A percentile compares a stretch with the other conserved stretches of the same genome.
These are phyloP conservation scores for Pythium utonaiense DNA, from an alignment of 352 stramenopile species.

Conservation along the genomic window DNA sequence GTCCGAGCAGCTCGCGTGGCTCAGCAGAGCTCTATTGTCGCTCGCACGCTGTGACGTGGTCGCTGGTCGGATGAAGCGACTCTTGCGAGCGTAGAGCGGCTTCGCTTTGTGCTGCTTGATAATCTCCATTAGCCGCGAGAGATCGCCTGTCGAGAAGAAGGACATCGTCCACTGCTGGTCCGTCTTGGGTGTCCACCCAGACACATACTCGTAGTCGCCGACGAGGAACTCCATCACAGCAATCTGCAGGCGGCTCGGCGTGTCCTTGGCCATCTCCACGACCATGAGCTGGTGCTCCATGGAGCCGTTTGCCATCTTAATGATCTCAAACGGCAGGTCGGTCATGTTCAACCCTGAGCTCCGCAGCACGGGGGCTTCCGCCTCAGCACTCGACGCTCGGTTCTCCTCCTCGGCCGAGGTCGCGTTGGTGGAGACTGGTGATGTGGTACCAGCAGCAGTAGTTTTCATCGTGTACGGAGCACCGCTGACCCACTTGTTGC, in stretches of 20 bases:
- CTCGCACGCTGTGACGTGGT: not conserved
- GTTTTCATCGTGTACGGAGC: too few species aligned
- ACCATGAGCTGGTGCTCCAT: constrained; percentile 28
- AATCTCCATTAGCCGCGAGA: constrained; percentile 25
- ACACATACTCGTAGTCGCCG: constrained; percentile 20
- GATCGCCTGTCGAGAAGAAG: constrained; percentile 34
- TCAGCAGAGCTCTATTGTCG: not conserved
- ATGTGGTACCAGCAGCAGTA: too few species aligned
- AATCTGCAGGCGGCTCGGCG: constrained; percentile 17
- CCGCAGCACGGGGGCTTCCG: constrained; percentile 5
- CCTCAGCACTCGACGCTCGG: not conserved
- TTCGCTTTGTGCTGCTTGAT: constrained; percentile 15
- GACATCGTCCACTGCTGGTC: constrained; percentile 23
- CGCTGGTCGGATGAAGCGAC: constrained; percentile 22
- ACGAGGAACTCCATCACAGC: constrained; percentile 30
- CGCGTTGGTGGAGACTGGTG: too few species aligned
- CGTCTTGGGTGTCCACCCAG: constrained; percentile 16
- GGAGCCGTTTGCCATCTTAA: constrained; percentile 25
- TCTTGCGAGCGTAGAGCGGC: constrained; percentile 23
- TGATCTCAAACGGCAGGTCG: constrained; percentile 28
- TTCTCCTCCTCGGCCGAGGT: not conserved
- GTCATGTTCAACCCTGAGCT: constrained; percentile 9
- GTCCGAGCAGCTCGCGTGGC: constrained; percentile 3
- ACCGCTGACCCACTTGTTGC: constrained; percentile 27
- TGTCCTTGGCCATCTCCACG: constrained; percentile 30